Base-by-base conservation (phyloP, 331 rosid genomes). In the Saraca asoca region DNA sequence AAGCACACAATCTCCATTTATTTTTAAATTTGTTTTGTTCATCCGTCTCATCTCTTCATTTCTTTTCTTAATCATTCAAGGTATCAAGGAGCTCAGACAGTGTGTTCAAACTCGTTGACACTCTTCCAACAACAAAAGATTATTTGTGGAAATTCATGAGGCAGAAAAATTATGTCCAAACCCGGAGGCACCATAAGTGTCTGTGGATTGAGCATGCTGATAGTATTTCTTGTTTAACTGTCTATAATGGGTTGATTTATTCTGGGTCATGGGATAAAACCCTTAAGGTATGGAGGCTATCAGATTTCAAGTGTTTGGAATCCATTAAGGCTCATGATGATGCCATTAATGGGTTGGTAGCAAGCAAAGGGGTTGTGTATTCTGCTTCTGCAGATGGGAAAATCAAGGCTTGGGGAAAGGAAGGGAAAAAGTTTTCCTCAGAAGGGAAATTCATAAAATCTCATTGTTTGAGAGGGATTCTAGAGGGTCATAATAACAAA, bases 381-480 rank as follows among this genome's bases (percentile, higher is more conserved):
- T 93, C 97, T n/a, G 88, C 98, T 78, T 93, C 98, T 1, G 98
- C 98, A 0, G 98, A 93, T 75, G 97, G 98, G 4, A 93, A 86
- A 58, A 85, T 93, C 53, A 93, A 90, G 15, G 97, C 90, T 42
- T 93, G 98, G 98, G 89, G 74, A 14, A 81, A 73, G 34, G 90
- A 78, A 19, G 79, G 74, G 11, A 77, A 82, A 24, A 24, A 24
- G 31, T 24, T 24, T 24, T 1, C 31, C 31, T 24, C 31, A 24
- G 31, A 24, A 1, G 31, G 31, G 31, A 24, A 1, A 24, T 24
- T 24, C 31, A 3, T 1, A 64, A 58, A 12, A 29, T 51, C 68
- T 5, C 97, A 90, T 64, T 52, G 38, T 35, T 67, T 88, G 69
- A 84, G 75, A 66, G 96, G 85, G n/a, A 71, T 86, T 66, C 29